Conservation (phyloP, 768 basidiomycete genomes). For the Calocera viscosa region DNA sequence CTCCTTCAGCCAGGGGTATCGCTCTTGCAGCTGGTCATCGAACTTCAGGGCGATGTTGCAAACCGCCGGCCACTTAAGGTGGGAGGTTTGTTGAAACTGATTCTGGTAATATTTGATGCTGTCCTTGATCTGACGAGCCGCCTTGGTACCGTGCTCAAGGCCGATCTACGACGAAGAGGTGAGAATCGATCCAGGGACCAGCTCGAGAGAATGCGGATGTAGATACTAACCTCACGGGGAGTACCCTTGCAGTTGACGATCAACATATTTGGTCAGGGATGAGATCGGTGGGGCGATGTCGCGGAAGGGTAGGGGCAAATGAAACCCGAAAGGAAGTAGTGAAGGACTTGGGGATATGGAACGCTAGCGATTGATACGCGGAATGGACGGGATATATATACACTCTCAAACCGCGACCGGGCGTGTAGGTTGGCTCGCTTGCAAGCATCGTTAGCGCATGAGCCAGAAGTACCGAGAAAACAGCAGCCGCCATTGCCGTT, state of each 20-base stretch:
- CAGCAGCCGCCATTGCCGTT: no score
- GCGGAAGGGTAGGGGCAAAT: neutral
- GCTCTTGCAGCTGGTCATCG: neutral
- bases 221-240: neutral
- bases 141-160: neutral
- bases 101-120: neutral
- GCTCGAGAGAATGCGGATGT: neutral
- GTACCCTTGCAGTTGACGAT: constrained; percentile 7
- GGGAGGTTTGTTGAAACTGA: neutral
- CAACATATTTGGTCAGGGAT: neutral
- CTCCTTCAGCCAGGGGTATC: neutral
- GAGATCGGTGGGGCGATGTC: neutral
- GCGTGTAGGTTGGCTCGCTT: no score
- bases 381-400: neutral
- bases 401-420: neutral
- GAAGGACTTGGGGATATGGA: neutral
- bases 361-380: neutral
- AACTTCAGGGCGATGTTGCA: neutral
- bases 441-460: no score
- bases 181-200: neutral
- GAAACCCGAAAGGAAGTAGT: neutral
- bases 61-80: neutral
- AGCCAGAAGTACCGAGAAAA: no score
- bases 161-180: neutral
- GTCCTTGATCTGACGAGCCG: neutral